Base-by-base conservation (phyloP, 257 asterid species). In the Apocynum venetum region DNA sequence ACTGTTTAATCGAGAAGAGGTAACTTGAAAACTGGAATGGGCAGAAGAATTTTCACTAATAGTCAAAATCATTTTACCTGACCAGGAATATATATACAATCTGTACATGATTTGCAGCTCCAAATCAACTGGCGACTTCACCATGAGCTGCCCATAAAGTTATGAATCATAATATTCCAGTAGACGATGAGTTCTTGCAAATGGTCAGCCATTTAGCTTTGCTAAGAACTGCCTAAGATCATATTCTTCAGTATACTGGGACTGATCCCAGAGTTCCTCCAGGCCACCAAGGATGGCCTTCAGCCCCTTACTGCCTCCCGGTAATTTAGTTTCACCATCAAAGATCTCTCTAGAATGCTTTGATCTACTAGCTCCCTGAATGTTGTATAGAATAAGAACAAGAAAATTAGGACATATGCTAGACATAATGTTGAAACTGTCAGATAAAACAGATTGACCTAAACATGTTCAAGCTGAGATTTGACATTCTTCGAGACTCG, bases 231-330 rank as follows among this genome's bases (percentile, higher is more conserved):
- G 97, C 76, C 80, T 86, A 61, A 96, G 85, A 73, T 93, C 89
- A 84, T 96, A 96, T 84, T 96, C 99, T 80, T 96, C 99, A 36
- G 96, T 90, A 87, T 96, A 96, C 84, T 93, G 97, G 74, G 99
- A 91, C 73, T 96, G 98, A 84, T 96, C 99, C 99, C 99, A 96
- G n/a, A 96, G 97, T 76, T 96, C 98, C 78, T 91, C 99, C 40
- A 96, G 85, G 78, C 97, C 97, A 41, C 97, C 99, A 66, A 96
- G 97, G 80, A 96, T 91, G 74, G 92, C 89, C 82, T 93, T 91
- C 47, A 96, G 85, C 56, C 97, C 98, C 93, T 90, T 93, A 25
- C 89, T 91, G 48, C 84, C 76, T 69, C 96, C 85, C 2, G 94
- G 83, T 81, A 85, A 17, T 78, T 88, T 89, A 6, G 85, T n/a